Percentiles rank a stretch among this genome's conserved stretches.
phyloP scores from a whole-genome alignment of 495 filamentous ascomycete species.

The Penicillium crystallinum region DNA sequence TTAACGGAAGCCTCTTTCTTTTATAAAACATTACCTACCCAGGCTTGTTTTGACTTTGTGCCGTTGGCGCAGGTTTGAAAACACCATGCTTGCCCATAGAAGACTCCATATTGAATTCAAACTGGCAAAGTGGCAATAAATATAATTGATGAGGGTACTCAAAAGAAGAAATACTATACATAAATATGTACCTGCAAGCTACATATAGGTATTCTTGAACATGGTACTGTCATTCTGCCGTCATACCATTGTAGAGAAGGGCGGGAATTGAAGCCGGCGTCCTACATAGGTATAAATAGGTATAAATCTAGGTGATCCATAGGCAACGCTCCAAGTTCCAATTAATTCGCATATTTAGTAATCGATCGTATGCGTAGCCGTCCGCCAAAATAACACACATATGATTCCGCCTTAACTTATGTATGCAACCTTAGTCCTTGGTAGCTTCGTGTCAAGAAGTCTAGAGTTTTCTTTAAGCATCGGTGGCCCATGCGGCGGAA shows the following conservation, averaged over 20 bases:
- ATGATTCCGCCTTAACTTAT: no score
- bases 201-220: neutral
- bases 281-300: no score
- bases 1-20: neutral
- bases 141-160: neutral
- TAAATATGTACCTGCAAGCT: no score
- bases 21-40: neutral
- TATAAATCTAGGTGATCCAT: no score
- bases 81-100: conserved; percentile 17
- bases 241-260: conserved; percentile 11
- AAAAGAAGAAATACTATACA: neutral
- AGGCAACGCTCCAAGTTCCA: no score
- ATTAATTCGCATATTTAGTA: no score
- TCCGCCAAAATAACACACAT: no score
- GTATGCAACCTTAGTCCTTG: no score
- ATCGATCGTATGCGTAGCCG: no score
- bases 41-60: conserved; percentile 24
- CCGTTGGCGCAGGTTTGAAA: conserved; percentile 19
- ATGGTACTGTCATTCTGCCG: conserved; percentile 16
- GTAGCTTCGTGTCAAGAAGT: no score
- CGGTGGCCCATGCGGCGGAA: no score
- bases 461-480: no score
- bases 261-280: conserved; percentile 1
- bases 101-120: conserved; percentile 16
- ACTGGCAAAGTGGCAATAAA: neutral